These are phyloP conservation scores for Podaxis pistillaris DNA, from an alignment of 768 basidiomycete genomes.

Conservation along the genomic window DNA sequence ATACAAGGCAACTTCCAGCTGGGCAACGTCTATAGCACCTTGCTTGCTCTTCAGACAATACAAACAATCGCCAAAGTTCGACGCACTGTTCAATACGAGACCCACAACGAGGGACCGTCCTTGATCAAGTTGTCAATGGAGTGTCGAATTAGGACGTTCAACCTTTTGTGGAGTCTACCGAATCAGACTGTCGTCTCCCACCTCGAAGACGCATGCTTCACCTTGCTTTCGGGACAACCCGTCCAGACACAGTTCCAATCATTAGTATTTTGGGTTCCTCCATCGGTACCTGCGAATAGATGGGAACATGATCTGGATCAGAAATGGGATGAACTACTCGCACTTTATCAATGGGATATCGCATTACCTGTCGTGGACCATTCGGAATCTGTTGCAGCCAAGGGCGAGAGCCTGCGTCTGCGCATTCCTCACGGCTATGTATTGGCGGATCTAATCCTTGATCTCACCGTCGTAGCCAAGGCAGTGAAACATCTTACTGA, in stretches of 20 bases:
- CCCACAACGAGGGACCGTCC: background rate
- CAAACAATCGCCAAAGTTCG: constrained; percentile 32
- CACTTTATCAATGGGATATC: constrained; percentile 52
- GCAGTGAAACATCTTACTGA: constrained; percentile 64
- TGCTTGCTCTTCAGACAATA: constrained; percentile 61
- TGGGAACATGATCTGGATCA: constrained; percentile 34
- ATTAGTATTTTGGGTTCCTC: constrained; percentile 57
- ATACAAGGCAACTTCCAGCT: constrained; percentile 55
- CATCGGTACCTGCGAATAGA: constrained; percentile 34
- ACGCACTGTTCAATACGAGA: constrained; percentile 4
- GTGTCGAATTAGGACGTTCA: constrained; percentile 32
- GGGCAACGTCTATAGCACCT: constrained; percentile 64
- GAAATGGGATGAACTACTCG: constrained; percentile 75
- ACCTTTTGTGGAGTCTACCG: constrained; percentile 47
- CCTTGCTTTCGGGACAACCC: constrained; percentile 24
- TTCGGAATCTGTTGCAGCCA: constrained; percentile 43
- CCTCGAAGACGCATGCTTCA: constrained; percentile 36
- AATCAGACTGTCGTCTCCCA: constrained; percentile 46
- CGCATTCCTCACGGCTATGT: constrained; percentile 80
- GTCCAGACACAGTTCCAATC: constrained; percentile 38
- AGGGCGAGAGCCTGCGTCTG: constrained; percentile 66
- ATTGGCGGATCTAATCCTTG: constrained; percentile 73
- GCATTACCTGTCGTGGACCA: constrained; percentile 31
- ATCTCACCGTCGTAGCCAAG: constrained; percentile 68
- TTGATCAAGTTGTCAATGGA: background rate